phyloP scores from a whole-genome alignment of 192 early-diverging fungal species.

The Gonapodya prolifera region DNA sequence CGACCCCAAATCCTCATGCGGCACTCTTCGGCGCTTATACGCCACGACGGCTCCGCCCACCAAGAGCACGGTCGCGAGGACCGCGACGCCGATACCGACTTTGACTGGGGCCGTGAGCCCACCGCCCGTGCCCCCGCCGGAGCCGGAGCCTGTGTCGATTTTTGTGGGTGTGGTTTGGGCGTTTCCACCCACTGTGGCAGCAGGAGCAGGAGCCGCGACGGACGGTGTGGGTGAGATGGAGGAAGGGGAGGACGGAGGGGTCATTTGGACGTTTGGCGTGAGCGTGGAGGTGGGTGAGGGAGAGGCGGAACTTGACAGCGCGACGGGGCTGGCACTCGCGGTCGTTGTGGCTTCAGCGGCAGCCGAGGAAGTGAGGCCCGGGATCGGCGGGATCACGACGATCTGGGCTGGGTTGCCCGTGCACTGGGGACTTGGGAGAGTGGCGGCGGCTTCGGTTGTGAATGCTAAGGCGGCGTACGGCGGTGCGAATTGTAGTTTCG shows the following conservation, averaged over 20 bases:
- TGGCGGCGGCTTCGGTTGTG: neutral
- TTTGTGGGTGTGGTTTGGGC: no score
- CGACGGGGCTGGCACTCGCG: neutral
- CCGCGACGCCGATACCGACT: neutral
- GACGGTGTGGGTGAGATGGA: neutral
- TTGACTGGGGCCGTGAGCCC: neutral
- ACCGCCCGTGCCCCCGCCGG: no score
- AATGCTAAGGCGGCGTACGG: no score
- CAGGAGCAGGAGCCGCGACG: neutral
- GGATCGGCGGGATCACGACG: neutral
- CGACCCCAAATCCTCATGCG: neutral
- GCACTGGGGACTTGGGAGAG: neutral
- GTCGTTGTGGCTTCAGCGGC: neutral
- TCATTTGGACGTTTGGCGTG: neutral
- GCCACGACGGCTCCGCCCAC: neutral
- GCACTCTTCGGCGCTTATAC: neutral
- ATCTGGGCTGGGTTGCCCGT: neutral
- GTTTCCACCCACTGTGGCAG: neutral
- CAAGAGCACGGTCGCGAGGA: neutral
- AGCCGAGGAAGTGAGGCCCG: neutral
- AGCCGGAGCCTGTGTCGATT: no score
- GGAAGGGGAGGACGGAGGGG: neutral
- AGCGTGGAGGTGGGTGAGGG: neutral
- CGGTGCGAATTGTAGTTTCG: no score
- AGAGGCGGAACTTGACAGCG: neutral